Evolutionary conservation across 2,329 filamentous ascomycete genomes (phyloP).

Genomic region (Fusarium sp.): DNA sequence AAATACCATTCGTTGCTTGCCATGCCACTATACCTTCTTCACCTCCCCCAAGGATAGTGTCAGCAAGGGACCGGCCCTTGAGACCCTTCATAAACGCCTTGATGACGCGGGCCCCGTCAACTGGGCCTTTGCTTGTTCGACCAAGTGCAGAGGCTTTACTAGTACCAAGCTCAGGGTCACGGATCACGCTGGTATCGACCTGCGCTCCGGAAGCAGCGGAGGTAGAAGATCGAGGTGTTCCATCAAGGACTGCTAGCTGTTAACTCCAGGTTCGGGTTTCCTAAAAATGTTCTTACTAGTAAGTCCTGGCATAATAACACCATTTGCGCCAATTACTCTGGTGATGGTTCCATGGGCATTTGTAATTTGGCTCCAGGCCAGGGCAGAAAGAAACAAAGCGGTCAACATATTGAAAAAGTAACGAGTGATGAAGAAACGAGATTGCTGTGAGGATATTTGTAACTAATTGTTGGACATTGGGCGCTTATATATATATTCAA

Average conservation of each 20-base stretch:
- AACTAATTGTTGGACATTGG: not conserved
- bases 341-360: slow-evolving; percentile 4
- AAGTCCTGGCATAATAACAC: slow-evolving; percentile 3
- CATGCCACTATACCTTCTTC: not conserved
- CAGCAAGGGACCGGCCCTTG: not conserved
- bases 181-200: slow-evolving; percentile 5
- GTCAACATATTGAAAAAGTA: not conserved
- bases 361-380: not conserved
- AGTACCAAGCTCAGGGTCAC: not conserved
- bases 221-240: not conserved
- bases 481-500: not conserved
- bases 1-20: not conserved
- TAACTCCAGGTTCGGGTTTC: not conserved
- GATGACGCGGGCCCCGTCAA: not conserved
- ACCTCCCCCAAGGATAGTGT: not conserved
- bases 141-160: not conserved
- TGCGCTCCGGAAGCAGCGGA: not conserved
- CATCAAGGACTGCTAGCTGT: not conserved
- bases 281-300: not conserved
- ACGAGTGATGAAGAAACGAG: not conserved
- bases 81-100: not conserved
- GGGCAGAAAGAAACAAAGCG: not conserved
- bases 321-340: slow-evolving; percentile 3
- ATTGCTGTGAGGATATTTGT: not conserved
- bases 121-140: slow-evolving; percentile 1